These are phyloP conservation scores for Eucalyptus pauciflora DNA, from an alignment of 345 rosid genomes.

Conservation along the genomic window DNA sequence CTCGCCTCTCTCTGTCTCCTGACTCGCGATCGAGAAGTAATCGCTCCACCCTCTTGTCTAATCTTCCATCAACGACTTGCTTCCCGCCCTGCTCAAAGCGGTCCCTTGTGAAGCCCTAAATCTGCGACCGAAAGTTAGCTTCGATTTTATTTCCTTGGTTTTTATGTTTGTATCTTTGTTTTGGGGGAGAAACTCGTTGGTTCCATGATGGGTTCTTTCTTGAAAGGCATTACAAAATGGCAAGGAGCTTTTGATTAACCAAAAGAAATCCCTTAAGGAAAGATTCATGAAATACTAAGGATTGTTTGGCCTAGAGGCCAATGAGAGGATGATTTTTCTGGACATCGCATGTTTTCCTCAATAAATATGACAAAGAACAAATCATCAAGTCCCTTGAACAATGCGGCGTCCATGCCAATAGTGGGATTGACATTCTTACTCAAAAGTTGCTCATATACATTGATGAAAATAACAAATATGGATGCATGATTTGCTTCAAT, in stretches of 20 bases:
- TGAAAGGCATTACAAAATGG: background rate
- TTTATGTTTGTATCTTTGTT: no score
- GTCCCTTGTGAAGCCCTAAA: no score
- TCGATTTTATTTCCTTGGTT: no score
- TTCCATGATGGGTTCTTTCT: background rate
- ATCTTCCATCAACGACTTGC: accelerated
- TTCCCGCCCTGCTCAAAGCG: accelerated
- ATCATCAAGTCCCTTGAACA: background rate
- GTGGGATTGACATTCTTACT: background rate
- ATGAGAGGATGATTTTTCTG: background rate
- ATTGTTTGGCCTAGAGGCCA: background rate
- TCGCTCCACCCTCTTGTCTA: no score
- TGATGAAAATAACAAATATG: background rate
- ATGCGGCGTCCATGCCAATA: background rate
- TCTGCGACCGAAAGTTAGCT: accelerated
- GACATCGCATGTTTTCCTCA: background rate
- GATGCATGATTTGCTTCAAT: background rate
- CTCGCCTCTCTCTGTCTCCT: no score
- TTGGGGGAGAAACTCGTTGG: no score
- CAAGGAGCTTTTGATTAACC: background rate
- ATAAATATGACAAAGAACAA: background rate
- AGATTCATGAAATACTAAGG: background rate
- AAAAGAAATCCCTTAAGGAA: background rate
- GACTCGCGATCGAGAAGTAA: no score
- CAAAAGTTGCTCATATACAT: background rate